Base-by-base conservation (phyloP, 192 early-diverging fungal species). In the Podila epigama region DNA sequence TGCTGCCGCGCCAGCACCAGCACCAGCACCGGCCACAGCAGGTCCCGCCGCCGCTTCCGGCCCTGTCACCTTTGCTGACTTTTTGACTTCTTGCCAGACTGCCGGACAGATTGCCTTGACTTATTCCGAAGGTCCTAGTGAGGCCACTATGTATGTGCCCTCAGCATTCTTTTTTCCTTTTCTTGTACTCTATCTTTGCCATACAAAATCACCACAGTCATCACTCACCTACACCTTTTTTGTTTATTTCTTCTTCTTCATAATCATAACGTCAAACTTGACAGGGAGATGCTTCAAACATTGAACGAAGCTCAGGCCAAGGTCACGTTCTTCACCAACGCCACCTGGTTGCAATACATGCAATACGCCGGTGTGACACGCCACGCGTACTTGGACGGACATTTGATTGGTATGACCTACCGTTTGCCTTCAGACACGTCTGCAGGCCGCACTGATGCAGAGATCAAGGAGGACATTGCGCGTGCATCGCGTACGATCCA, bases 391-490 rank as follows among this genome's bases (percentile, higher is more conserved):
- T 61, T 82, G 55, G 84, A 85, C 39, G 84, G 84, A 12, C 82
- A 85, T 41, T 70, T 83, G 40, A 85, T 85, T 59, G 84, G 82
- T n/a, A 85, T 85, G 84, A 85, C 81, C 33, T 85, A 85, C 60
- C 84, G 84, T 31, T 60, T 82, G 0, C 84, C 84, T n/a, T 68
- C 73, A 1, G 82, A 85, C 40, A 77, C 72, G 5, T 79, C 82
- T 5, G 29, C 69, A 8, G 68, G 71, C 16, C 40, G 77, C 56
- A 80, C 79, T 6, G 73, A 85, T 25, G 64, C 70, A 2, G 63
- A 83, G 27, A 55, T 85, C 40, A 66, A 70, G 52, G 37, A 73
- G 5, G 82, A 83, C 62, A 67, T 85, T 28, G 79, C 53, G 12
- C 73, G 70, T 33, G 75, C 68, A 51, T 81, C 84, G 35, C 81